Conservation (phyloP, 2,329 filamentous ascomycete species). For the Neoscytalidium dimidiatum region DNA sequence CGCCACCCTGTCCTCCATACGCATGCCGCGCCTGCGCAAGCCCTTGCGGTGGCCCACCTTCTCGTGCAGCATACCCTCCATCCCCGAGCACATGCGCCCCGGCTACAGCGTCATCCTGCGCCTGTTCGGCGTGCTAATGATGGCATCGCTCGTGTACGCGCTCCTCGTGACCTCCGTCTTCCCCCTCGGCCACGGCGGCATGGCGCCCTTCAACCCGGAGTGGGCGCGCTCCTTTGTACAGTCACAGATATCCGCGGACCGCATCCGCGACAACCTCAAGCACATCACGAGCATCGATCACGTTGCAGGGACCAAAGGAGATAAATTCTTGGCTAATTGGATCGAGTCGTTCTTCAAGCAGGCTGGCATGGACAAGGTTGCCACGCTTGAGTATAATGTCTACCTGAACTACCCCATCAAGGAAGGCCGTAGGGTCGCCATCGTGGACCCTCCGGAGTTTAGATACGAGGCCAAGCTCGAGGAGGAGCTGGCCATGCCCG, state of each 20-base stretch:
- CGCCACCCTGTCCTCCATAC: slow-evolving; percentile 59
- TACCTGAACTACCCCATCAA: slow-evolving; percentile 88
- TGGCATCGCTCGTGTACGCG: slow-evolving; percentile 77
- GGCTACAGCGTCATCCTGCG: slow-evolving; percentile 71
- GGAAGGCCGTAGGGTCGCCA: slow-evolving; percentile 77
- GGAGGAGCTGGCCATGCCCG: slow-evolving; percentile 62
- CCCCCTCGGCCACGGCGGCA: slow-evolving; percentile 63
- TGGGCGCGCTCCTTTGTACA: slow-evolving; percentile 76
- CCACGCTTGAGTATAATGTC: slow-evolving; percentile 70
- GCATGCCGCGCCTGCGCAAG: slow-evolving; percentile 42
- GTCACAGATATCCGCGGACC: slow-evolving; percentile 66
- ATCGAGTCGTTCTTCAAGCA: slow-evolving; percentile 74
- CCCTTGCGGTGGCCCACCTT: slow-evolving; percentile 28
- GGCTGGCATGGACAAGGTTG: slow-evolving; percentile 73
- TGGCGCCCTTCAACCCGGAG: slow-evolving; percentile 80
- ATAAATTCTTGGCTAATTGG: slow-evolving; percentile 82
- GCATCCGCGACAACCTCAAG: slow-evolving; percentile 66
- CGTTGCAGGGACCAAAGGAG: slow-evolving; percentile 91
- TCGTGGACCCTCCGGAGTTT: slow-evolving; percentile 69
- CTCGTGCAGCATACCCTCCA: slow-evolving; percentile 40
- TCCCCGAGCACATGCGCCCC: slow-evolving; percentile 51
- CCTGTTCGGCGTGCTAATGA: slow-evolving; percentile 71
- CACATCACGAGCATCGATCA: slow-evolving; percentile 85
- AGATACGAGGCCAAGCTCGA: slow-evolving; percentile 82
- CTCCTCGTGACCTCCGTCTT: slow-evolving; percentile 87